These are phyloP conservation scores for Saturnispora dispora DNA, from an alignment of 805 yeast genomes.

Conservation along the genomic window DNA sequence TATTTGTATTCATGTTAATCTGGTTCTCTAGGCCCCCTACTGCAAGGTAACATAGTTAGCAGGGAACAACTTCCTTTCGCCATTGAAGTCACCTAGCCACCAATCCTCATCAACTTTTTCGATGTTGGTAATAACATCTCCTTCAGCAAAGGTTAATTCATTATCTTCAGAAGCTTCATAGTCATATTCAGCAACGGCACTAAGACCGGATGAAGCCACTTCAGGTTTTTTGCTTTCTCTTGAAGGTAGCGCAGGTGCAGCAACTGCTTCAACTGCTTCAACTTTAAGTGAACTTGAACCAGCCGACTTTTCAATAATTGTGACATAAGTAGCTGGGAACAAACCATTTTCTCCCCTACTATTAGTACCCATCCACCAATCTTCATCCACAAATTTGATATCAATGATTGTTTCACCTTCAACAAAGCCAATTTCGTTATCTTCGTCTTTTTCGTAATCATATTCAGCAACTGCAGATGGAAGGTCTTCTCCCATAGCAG, in stretches of 20 bases:
- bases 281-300: neutral
- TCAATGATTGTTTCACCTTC: constrained; percentile 63
- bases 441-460: constrained; percentile 69
- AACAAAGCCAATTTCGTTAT: constrained; percentile 56
- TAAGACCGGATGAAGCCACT: constrained; percentile 22
- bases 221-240: constrained; percentile 17
- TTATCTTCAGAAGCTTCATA: constrained; percentile 91
- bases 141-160: constrained; percentile 78
- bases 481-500: constrained; percentile 8
- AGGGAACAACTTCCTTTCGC: constrained; percentile 82
- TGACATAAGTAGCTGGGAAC: constrained; percentile 49
- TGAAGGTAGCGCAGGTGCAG: constrained; percentile 7
- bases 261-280: constrained; percentile 12
- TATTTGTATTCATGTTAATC: neutral
- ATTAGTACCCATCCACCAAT: constrained; percentile 50
- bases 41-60: constrained; percentile 62
- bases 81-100: constrained; percentile 88
- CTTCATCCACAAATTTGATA: constrained; percentile 63
- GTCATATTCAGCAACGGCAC: constrained; percentile 63
- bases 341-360: constrained; percentile 39
- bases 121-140: constrained; percentile 71
- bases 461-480: constrained; percentile 69
- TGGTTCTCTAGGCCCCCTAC: neutral
- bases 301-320: constrained; percentile 23
- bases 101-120: constrained; percentile 91